Conservation (phyloP, 306 rosid genomes). For the Pterocarpus santalinus region DNA sequence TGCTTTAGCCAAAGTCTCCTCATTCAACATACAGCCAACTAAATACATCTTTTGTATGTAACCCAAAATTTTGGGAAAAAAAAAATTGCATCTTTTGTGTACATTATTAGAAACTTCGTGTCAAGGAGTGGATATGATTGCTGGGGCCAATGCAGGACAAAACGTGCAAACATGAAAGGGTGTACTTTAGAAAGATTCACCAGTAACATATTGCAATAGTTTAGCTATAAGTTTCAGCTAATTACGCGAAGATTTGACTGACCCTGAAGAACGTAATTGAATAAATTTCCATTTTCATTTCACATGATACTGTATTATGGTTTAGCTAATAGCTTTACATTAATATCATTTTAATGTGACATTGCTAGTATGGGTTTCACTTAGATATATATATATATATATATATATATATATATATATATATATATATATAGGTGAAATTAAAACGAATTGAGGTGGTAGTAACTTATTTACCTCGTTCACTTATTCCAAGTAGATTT, state of each 20-base stretch:
- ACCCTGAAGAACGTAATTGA: not conserved
- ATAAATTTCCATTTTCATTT: not conserved
- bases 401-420: too few species aligned
- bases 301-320: too few species aligned
- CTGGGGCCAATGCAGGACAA: not conserved
- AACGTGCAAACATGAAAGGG: not conserved
- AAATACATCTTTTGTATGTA: not conserved
- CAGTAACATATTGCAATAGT: not conserved
- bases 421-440: too few species aligned
- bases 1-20: not conserved
- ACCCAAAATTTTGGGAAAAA: too few species aligned
- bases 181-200: not conserved
- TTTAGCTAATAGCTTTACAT: too few species aligned
- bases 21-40: conserved; percentile 20
- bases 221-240: not conserved
- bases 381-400: too few species aligned
- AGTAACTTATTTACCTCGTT: too few species aligned
- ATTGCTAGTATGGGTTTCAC: not conserved
- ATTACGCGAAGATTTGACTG: too few species aligned
- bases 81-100: not conserved
- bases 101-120: conserved; percentile 1
- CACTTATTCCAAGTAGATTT: too few species aligned
- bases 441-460: too few species aligned
- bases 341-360: not conserved
- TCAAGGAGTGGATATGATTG: not conserved